Conservation (phyloP, 257 asterid species). For the Salvia splendens region DNA sequence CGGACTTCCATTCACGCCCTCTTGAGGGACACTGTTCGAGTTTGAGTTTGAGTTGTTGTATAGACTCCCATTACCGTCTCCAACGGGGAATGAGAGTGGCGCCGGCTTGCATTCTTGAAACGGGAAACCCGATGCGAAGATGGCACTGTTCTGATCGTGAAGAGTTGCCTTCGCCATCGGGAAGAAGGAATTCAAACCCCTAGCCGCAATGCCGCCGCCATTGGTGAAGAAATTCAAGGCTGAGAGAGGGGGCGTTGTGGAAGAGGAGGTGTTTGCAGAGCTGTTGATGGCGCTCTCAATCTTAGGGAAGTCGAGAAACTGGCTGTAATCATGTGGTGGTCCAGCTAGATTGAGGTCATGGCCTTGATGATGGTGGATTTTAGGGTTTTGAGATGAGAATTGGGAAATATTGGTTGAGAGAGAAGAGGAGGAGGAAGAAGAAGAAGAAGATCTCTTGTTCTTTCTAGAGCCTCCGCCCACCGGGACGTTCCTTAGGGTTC, state of each 20-base stretch:
- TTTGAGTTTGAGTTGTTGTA: slow-evolving; percentile 21
- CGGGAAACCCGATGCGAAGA: slow-evolving; percentile 47
- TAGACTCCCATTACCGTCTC: slow-evolving; percentile 36
- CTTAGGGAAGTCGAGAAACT: slow-evolving; percentile 55
- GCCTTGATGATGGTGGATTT: slow-evolving; percentile 40
- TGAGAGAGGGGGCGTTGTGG: slow-evolving; percentile 39
- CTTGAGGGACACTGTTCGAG: slow-evolving; percentile 37
- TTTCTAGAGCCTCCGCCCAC: slow-evolving; percentile 79
- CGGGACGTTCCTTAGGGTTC: slow-evolving; percentile 75
- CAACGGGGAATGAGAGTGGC: slow-evolving; percentile 41
- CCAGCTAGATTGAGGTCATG: slow-evolving; percentile 64
- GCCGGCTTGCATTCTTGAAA: slow-evolving; percentile 72
- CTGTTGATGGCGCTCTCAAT: slow-evolving; percentile 31
- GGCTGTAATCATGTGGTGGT: slow-evolving; percentile 31
- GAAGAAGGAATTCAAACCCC: slow-evolving; percentile 42
- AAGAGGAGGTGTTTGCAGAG: slow-evolving; percentile 30
- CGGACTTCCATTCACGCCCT: slow-evolving; percentile 38
- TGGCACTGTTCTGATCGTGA: slow-evolving; percentile 31
- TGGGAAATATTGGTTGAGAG: slow-evolving; percentile 47
- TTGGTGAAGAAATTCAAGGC: slow-evolving; percentile 53
- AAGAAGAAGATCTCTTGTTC: slow-evolving; percentile 44
- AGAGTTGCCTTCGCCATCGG: no score
- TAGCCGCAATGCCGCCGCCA: slow-evolving; percentile 47
- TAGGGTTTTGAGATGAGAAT: slow-evolving; percentile 45
- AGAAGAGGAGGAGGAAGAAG: slow-evolving; percentile 22